Percentiles rank a stretch among this genome's conserved stretches.
These are phyloP conservation scores for Amanita exitialis DNA, from an alignment of 768 basidiomycete species.

Conservation along the genomic window DNA sequence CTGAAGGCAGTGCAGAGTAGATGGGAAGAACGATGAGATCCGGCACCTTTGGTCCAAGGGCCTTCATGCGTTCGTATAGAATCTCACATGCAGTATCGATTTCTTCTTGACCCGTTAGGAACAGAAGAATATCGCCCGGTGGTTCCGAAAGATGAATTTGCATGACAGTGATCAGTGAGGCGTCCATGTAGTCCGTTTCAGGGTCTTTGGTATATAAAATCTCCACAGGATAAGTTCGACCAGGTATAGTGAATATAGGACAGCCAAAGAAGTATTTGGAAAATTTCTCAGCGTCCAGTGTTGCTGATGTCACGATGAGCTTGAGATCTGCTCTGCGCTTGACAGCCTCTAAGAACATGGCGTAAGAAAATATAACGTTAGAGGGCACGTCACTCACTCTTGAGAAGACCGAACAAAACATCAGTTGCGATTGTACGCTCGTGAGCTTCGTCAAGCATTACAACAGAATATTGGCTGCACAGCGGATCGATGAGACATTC, in stretches of 20 bases:
- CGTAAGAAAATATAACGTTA: constrained; percentile 6
- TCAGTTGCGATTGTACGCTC: constrained; percentile 98
- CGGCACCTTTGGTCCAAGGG: constrained; percentile 95
- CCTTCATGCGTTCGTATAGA: constrained; percentile 97
- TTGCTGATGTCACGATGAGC: constrained; percentile 96
- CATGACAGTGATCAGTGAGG: constrained; percentile 97
- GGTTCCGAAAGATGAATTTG: constrained; percentile 99
- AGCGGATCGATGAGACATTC: constrained; percentile 96
- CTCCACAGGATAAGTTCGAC: constrained; percentile 97
- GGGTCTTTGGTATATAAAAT: constrained; percentile 98
- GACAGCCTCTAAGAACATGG: constrained; percentile 62
- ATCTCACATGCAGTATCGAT: constrained; percentile 98
- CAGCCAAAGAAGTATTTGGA: constrained; percentile 98
- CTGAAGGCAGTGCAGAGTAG: constrained; percentile 95
- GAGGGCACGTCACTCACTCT: constrained; percentile 43
- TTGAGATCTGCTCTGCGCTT: constrained; percentile 94
- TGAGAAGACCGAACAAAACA: constrained; percentile 91
- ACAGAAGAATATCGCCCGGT: constrained; percentile 91
- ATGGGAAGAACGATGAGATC: constrained; percentile 95
- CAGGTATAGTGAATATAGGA: constrained; percentile 99
- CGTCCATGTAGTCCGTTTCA: constrained; percentile 94
- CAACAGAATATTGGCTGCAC: constrained; percentile 83
- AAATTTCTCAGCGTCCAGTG: constrained; percentile 98
- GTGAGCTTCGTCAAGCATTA: constrained; percentile 99
- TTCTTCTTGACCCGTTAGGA: constrained; percentile 98